Conservation (phyloP, 108 stramenopile species). For the Cylindrotheca closterium region DNA sequence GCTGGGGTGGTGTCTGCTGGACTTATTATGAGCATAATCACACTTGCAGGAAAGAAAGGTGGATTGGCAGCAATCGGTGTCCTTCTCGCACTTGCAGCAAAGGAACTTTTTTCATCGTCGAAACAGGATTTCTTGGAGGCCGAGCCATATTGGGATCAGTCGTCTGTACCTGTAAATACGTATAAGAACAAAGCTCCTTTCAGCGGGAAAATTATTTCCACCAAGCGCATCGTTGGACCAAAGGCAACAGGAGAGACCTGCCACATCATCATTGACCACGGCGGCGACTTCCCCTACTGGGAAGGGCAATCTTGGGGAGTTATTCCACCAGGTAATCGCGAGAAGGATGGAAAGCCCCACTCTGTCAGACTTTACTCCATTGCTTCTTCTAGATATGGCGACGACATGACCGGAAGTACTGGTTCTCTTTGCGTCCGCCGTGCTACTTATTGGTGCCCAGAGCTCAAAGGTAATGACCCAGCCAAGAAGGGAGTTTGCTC, state of each 20-base stretch:
- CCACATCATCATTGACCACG: slow-evolving; percentile 98
- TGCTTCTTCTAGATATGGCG: slow-evolving; percentile 96
- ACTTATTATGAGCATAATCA: slow-evolving; percentile 85
- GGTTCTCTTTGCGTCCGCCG: slow-evolving; percentile 96
- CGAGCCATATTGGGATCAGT: slow-evolving; percentile 90
- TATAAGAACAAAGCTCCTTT: slow-evolving; percentile 96
- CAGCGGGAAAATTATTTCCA: slow-evolving; percentile 92
- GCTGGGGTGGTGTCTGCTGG: slow-evolving; percentile 91
- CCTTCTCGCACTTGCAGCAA: slow-evolving; percentile 60
- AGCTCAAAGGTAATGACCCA: slow-evolving; percentile 94
- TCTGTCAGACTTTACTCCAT: slow-evolving; percentile 96
- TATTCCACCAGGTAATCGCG: slow-evolving; percentile 87
- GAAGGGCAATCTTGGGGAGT: slow-evolving; percentile 98
- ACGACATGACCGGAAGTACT: slow-evolving; percentile 97
- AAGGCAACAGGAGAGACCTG: slow-evolving; percentile 95
- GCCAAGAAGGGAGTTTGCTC: slow-evolving; percentile 98
- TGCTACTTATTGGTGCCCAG: slow-evolving; percentile 93
- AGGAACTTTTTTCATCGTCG: slow-evolving; percentile 47
- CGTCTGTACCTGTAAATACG: slow-evolving; percentile 87
- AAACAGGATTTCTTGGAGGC: slow-evolving; percentile 97
- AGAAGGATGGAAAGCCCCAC: slow-evolving; percentile 97
- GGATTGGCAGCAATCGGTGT: slow-evolving; percentile 71
- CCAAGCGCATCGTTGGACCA: slow-evolving; percentile 97
- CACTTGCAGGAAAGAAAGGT: slow-evolving; percentile 78
- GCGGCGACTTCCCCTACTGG: slow-evolving; percentile 96